Conservation (phyloP, 2,329 filamentous ascomycete genomes). For the Aspergillus brunneoviolaceus region DNA sequence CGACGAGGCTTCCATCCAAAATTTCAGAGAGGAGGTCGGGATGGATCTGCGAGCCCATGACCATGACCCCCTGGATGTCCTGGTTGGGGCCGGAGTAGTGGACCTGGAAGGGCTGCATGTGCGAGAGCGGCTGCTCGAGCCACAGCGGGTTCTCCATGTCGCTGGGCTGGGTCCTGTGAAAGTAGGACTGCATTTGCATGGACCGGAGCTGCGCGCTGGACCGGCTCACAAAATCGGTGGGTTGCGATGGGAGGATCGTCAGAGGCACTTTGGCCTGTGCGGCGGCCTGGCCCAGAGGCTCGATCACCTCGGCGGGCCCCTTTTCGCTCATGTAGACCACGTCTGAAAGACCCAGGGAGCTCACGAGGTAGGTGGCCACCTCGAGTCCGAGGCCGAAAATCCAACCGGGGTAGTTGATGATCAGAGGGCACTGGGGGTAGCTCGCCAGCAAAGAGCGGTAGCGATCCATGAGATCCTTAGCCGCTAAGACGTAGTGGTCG, state of each 20-base stretch:
- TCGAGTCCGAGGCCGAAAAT: slow-evolving; percentile 54
- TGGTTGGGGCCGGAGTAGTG: slow-evolving; percentile 47
- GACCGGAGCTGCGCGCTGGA: slow-evolving; percentile 53
- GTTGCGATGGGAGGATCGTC: slow-evolving; percentile 49
- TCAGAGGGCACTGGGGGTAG: slow-evolving; percentile 48
- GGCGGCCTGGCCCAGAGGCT: slow-evolving; percentile 43
- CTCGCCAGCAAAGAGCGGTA: slow-evolving; percentile 45
- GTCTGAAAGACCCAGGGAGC: slow-evolving; percentile 49
- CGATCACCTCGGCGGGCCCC: slow-evolving; percentile 45
- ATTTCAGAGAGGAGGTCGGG: slow-evolving; percentile 51
- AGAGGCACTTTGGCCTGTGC: slow-evolving; percentile 37
- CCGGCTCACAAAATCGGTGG: slow-evolving; percentile 45
- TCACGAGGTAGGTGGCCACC: slow-evolving; percentile 49
- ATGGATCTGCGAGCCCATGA: slow-evolving; percentile 51
- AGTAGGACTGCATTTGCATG: slow-evolving; percentile 64
- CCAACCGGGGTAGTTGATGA: slow-evolving; percentile 60
- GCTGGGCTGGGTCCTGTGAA: slow-evolving; percentile 47
- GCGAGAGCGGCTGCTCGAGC: slow-evolving; percentile 48
- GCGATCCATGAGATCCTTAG: slow-evolving; percentile 52
- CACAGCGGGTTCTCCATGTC: slow-evolving; percentile 40
- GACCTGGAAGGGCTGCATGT: slow-evolving; percentile 50
- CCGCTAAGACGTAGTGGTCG: slow-evolving; percentile 56
- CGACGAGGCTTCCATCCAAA: slow-evolving; percentile 56
- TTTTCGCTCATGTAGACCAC: slow-evolving; percentile 55
- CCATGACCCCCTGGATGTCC: slow-evolving; percentile 53